Evolutionary conservation across 441 rosid species (phyloP), one percentile per base, ranked within the genome.

Genomic region (Lagerstroemia fauriei): DNA sequence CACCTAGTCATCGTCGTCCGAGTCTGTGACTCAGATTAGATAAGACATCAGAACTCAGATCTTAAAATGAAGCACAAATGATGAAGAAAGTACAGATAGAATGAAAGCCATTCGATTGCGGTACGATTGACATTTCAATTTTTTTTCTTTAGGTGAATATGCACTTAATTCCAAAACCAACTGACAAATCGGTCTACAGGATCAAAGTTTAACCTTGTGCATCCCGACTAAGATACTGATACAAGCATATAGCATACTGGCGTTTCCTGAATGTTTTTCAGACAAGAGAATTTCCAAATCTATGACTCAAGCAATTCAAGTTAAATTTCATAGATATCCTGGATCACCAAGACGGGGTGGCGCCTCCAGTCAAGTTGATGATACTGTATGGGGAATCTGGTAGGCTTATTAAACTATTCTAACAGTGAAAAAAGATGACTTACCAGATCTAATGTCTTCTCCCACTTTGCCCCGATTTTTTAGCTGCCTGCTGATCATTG

Each of bases 361-460:
- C 6, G 44, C 29, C 20, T 29, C 46, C 38, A 66, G 46, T 17
- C 44, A 69, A 32, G 16, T 16, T 32, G 71, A 34, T 66, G 7
- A 7, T 32, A 69, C 73, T 4, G 17, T 34, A 14, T 69, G 46
- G 73, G 13, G 0, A 4, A 16, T 1, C 59, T 4, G 82, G 47
- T 48, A 73, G 31, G 83, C 59, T 44, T 44, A 61, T 16, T 34
- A 51, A 57, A 29, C 34, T 51, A 80, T 73, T 59, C 78, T 73
- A 73, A 73, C 70, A 74, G 70, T 34, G 31, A 44, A 73, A 73
- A 53, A 61, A 70, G 74, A 82, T 77, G 70, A 69, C 90, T 86
- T 85, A 96, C 99, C 99, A 25, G 98, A 94, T 95, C 99, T 94
- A 82, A 96, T 93, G 86, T 95, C 98, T 88, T 95, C 98, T 70